Conservation (phyloP, 768 basidiomycete genomes). For the Termitomyces bulborhizus region DNA sequence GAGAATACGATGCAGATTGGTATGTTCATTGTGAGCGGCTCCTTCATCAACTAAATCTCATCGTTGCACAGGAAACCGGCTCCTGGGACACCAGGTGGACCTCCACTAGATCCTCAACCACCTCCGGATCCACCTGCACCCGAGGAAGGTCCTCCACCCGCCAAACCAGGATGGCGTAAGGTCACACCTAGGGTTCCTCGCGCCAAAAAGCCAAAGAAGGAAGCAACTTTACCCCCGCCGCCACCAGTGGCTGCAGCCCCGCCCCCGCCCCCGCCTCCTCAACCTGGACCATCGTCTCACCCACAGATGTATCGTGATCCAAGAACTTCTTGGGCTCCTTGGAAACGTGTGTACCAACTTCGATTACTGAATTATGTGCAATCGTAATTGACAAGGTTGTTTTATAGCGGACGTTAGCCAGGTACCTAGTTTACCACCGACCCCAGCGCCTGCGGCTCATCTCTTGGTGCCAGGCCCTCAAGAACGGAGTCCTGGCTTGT, state of each 20-base stretch:
- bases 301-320: slow-evolving; percentile 24
- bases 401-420: slow-evolving; percentile 50
- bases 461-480: slow-evolving; percentile 52
- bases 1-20: slow-evolving; percentile 85
- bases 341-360: slow-evolving; percentile 50
- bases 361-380: background rate
- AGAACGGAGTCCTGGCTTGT: slow-evolving; percentile 54
- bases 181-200: slow-evolving; percentile 31
- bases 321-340: slow-evolving; percentile 56
- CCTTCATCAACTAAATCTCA: background rate
- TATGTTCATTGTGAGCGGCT: slow-evolving; percentile 17
- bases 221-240: slow-evolving; percentile 27
- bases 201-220: slow-evolving; percentile 41
- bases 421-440: slow-evolving; percentile 55
- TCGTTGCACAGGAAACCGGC: slow-evolving; percentile 35
- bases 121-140: slow-evolving; percentile 26
- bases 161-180: slow-evolving; percentile 60
- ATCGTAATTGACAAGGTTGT: slow-evolving; percentile 2
- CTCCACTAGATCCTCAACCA: slow-evolving; percentile 28
- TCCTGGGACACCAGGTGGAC: slow-evolving; percentile 34
- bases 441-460: slow-evolving; percentile 40
- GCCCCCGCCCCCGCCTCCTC: slow-evolving; percentile 7
- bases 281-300: slow-evolving; percentile 12
- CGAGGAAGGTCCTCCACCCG: slow-evolving; percentile 29
- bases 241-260: slow-evolving; percentile 17